Base-by-base conservation (phyloP, 306 rosid genomes). In the Sphenostylis stenocarpa region DNA sequence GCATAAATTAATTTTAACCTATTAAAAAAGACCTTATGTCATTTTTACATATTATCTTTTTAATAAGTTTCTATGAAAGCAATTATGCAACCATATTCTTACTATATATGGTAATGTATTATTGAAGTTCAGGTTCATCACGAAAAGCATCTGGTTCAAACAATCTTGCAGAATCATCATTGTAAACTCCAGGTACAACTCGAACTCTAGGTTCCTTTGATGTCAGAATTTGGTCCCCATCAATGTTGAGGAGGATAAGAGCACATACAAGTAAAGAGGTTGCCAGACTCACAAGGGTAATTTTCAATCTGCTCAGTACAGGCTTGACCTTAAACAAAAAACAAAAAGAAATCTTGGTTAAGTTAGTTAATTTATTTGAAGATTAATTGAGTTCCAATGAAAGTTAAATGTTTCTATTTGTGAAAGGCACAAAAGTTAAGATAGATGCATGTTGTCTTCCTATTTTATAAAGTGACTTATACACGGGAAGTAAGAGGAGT, bases 121-220 rank as follows among this genome's bases (percentile, higher is more conserved):
- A 84, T 57, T 84, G 87, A 77, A 77, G 87, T 77, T 78, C 87
- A 79, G 86, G 77, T 51, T 94, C 97, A 21, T 92, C 98, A 61
- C 96, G 84, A 68, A 95, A 95, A n/a, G 97, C 97, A 13, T 95
- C 98, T 2, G 98, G 98, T 84, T 95, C 98, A 55, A 92, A 95
- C 7, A 94, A 84, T 76, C 90, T 89, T 36, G 98, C 98, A 77
- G 98, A 87, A 47, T 92, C 95, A 45, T 95, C 97, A 44, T 36
- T 95, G 84, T 95, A 92, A 84, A 85, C 90, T 36, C 98, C 98
- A 51, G 88, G 96, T 47, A 95, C 78, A 19, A 92, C 93, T 68
- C 95, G 55, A 77, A 57, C 76, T 45, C 82, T 83, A 16, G 82
- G 84, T 49, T 78, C 91, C 43, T 81, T 72, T 38, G 85, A 82